A percentile compares a stretch with the other conserved stretches of the same genome.
Conservation (phyloP, 1,284 basidiomycete genomes). For the Ceratobasidium sp. region DNA sequence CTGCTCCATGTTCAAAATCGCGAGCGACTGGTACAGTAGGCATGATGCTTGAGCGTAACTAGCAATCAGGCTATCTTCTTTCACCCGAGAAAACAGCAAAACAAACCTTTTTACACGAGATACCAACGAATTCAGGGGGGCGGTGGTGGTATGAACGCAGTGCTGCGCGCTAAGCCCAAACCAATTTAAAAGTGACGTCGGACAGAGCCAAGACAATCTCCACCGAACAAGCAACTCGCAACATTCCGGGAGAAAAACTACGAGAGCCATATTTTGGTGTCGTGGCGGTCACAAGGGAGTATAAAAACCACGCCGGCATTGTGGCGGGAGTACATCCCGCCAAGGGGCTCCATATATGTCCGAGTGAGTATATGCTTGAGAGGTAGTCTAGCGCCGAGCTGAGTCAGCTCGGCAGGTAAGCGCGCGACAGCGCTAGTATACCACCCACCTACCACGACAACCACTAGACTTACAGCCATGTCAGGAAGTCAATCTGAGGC, state of each 20-base stretch:
- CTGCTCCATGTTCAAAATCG: constrained; percentile 36
- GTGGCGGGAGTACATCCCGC: background rate
- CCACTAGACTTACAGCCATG: constrained; percentile 60
- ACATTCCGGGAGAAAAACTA: background rate
- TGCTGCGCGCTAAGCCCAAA: constrained; percentile 38
- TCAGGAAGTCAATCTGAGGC: constrained; percentile 78
- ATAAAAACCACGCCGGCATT: background rate
- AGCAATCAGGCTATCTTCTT: background rate
- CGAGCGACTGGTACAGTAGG: constrained; percentile 34
- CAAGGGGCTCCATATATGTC: constrained; percentile 5
- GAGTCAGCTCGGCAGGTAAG: constrained; percentile 7
- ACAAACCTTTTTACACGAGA: constrained; percentile 17
- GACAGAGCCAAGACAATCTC: constrained; percentile 37
- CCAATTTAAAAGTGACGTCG: constrained; percentile 24
- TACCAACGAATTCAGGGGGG: constrained; percentile 3
- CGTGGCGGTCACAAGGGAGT: background rate
- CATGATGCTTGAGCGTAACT: background rate
- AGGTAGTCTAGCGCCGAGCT: constrained; percentile 5
- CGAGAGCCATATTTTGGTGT: background rate
- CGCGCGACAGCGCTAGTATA: constrained; percentile 9
- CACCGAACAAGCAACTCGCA: constrained; percentile 18
- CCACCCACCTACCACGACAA: constrained; percentile 2
- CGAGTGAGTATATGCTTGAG: constrained; percentile 20
- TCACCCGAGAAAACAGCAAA: background rate
- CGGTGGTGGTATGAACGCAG: constrained; percentile 28